Evolutionary conservation across 106 monocot genomes (phyloP), one percentile per base, ranked within the genome.

Genomic region (Cymbidium sinense): DNA sequence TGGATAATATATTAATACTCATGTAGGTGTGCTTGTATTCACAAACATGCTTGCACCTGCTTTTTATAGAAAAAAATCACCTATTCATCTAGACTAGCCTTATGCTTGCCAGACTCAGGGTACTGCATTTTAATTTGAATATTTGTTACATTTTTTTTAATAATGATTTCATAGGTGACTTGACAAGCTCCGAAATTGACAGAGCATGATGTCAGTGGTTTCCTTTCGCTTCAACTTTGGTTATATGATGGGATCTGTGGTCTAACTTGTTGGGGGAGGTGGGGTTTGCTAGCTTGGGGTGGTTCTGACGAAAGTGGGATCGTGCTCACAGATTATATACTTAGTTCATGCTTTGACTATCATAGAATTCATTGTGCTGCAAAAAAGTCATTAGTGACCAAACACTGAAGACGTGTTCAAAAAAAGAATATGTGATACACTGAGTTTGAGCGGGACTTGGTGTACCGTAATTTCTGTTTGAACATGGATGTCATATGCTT

Each of bases 311-410:
- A n/a, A 58, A 5, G 4, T 6, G 2, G 67, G 67, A 23, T 67
- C 33, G 31, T 31, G 30, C 31, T 67, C 2, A 67, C 15, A 31
- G 23, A 31, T 12, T 31, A 31, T 47, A 9, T 67, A 33, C 67
- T 67, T 28, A 31, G 15, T 67, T 67, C 67, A 67, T 67, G 67
- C 17, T 30, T 13, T 67, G 67, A 31, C 67, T 67, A 67, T 67
- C 30, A 13, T 29, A 67, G 31, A 67, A 15, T 31, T 28, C 31
- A 67, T 10, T 23, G 8, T 31, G 31, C 28, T 13, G 33, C 67
- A 28, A 8, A 67, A 67, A 67, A 33, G 31, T 31, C 67, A 13
- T 30, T 15, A n/a, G n/a, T n/a, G n/a, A n/a, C n/a, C n/a, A 30
- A 67, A 31, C 1, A 31, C 8, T 8, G 31, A 3, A 30, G 5